phyloP scores from a whole-genome alignment of 108 stramenopile genomes.

The Cyclostephanos invisitatus region DNA sequence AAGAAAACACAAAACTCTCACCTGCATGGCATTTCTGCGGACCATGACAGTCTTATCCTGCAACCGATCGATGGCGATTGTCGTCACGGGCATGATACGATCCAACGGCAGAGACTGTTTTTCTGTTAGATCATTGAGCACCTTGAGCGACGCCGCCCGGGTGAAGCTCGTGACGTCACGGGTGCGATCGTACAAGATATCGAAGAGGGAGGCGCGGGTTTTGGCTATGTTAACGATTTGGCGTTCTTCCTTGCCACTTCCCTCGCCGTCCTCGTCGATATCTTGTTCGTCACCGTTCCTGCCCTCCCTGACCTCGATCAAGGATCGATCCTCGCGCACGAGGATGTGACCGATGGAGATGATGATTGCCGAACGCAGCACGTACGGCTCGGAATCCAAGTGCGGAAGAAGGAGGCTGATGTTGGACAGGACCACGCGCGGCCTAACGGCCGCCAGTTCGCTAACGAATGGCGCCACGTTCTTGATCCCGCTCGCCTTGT shows the following conservation, averaged over 20 bases:
- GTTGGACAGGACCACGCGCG: slow-evolving; percentile 65
- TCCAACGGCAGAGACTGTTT: slow-evolving; percentile 75
- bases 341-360: slow-evolving; percentile 71
- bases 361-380: slow-evolving; percentile 79
- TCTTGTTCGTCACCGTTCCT: slow-evolving; percentile 20
- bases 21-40: slow-evolving; percentile 89
- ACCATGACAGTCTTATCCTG: slow-evolving; percentile 95
- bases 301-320: slow-evolving; percentile 26
- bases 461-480: slow-evolving; percentile 79
- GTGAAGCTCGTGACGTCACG: slow-evolving; percentile 86
- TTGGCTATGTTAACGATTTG: slow-evolving; percentile 46
- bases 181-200: slow-evolving; percentile 76
- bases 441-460: slow-evolving; percentile 63
- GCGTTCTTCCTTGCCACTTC: slow-evolving; percentile 23
- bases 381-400: slow-evolving; percentile 76
- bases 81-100: slow-evolving; percentile 73
- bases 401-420: slow-evolving; percentile 72
- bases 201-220: slow-evolving; percentile 73
- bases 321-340: slow-evolving; percentile 41
- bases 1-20: slow-evolving; percentile 30
- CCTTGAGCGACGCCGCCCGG: slow-evolving; percentile 80
- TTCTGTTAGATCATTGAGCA: slow-evolving; percentile 72
- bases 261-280: not conserved
- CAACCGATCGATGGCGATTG: slow-evolving; percentile 84
- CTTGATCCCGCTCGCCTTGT: slow-evolving; percentile 77